A percentile compares a stretch with the other conserved stretches of the same genome.
Evolutionary conservation across 805 yeast genomes (phyloP).

Genomic region (Ogataea nitratoaversa): DNA sequence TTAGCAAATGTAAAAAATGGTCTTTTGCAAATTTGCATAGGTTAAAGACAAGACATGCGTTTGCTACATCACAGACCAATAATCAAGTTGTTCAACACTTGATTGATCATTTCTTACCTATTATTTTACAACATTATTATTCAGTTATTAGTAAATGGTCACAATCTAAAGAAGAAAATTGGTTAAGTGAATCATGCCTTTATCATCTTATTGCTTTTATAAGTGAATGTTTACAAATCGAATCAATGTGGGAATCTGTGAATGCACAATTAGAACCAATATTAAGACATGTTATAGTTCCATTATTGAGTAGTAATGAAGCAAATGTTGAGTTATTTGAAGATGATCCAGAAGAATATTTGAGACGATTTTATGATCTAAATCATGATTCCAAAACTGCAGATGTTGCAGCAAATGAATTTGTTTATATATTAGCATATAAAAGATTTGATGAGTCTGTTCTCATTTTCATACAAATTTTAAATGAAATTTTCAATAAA

Average conservation of each 20-base stretch:
- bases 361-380: conserved; percentile 64
- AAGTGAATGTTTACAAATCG: conserved; percentile 50
- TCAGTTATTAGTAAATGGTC: conserved; percentile 70
- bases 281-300: conserved; percentile 69
- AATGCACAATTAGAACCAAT: conserved; percentile 63
- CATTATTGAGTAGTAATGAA: conserved; percentile 66
- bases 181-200: conserved; percentile 62
- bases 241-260: conserved; percentile 59
- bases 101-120: conserved; percentile 61
- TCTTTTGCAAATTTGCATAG: conserved; percentile 71
- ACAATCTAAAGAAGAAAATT: conserved; percentile 34
- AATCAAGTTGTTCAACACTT: conserved; percentile 34
- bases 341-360: conserved; percentile 83
- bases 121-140: conserved; percentile 56
- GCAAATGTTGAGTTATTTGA: conserved; percentile 72
- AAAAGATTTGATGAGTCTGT: conserved; percentile 37
- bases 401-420: conserved; percentile 47
- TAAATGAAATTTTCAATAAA: conserved; percentile 42
- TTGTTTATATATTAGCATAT: conserved; percentile 22
- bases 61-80: conserved; percentile 6
- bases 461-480: conserved; percentile 48
- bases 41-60: conserved; percentile 57
- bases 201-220: conserved; percentile 61
- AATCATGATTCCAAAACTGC: conserved; percentile 44
- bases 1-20: conserved; percentile 80